phyloP scores from a whole-genome alignment of 768 basidiomycete genomes.

The Suillus americanus region DNA sequence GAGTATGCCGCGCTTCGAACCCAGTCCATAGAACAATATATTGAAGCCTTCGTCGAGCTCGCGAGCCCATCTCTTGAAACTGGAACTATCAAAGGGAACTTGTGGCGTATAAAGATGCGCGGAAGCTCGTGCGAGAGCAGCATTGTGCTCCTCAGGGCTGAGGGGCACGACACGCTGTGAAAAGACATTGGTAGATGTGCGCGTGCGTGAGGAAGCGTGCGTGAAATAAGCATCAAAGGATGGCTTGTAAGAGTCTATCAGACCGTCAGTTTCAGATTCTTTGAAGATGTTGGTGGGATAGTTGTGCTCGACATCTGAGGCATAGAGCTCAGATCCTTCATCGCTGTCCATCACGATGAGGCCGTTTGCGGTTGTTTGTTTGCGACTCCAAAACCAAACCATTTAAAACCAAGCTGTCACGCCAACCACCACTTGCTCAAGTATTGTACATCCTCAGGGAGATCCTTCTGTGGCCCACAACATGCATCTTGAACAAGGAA shows the following conservation, averaged over 20 bases:
- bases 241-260: conserved; percentile 36
- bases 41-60: conserved; percentile 88
- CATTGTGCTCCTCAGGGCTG: conserved; percentile 58
- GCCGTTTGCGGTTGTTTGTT: background rate
- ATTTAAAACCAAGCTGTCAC: background rate
- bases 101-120: conserved; percentile 19
- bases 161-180: conserved; percentile 73
- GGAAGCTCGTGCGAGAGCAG: conserved; percentile 24
- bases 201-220: conserved; percentile 55
- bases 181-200: conserved; percentile 80
- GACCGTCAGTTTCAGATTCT: conserved; percentile 12
- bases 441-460: background rate
- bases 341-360: conserved; percentile 15
- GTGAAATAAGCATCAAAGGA: conserved; percentile 88
- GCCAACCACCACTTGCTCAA: background rate
- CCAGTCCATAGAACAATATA: conserved; percentile 84
- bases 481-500: background rate
- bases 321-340: conserved; percentile 31
- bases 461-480: background rate
- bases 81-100: conserved; percentile 10
- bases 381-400: background rate
- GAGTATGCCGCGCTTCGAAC: conserved; percentile 78
- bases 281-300: conserved; percentile 1
- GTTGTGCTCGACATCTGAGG: conserved; percentile 27
- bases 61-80: conserved; percentile 60